Percentiles rank a stretch among this genome's conserved stretches.
phyloP scores from a whole-genome alignment of 2,329 filamentous ascomycete species.

The Ceratocystis lukuohia region DNA sequence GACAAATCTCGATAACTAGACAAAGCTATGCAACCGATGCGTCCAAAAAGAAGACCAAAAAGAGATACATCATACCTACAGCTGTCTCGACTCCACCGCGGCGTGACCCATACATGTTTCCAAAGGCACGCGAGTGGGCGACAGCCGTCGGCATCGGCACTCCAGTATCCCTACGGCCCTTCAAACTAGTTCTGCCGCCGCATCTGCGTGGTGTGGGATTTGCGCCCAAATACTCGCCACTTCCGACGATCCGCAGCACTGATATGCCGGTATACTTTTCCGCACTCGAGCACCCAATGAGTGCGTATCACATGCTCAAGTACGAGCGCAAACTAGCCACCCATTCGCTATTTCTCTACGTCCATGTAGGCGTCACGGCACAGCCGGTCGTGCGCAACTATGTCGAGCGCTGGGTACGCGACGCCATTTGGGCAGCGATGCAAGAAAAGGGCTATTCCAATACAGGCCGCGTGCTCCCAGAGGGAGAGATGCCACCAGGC shows the following conservation, averaged over 20 bases:
- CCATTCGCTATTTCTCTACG: constrained; percentile 19
- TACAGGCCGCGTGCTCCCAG: constrained; percentile 15
- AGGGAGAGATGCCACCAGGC: neutral
- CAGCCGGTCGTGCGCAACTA: constrained; percentile 18
- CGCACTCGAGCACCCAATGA: constrained; percentile 15
- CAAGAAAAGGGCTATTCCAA: constrained; percentile 16
- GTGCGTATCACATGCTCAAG: constrained; percentile 17
- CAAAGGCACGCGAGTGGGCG: constrained; percentile 12
- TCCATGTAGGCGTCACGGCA: constrained; percentile 14
- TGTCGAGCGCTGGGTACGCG: constrained; percentile 18
- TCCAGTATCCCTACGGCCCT: neutral
- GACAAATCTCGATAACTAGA: neutral
- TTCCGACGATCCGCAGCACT: constrained; percentile 10
- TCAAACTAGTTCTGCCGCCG: constrained; percentile 6
- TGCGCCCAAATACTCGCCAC: constrained; percentile 11
- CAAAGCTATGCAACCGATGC: neutral
- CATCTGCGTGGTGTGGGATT: constrained; percentile 6
- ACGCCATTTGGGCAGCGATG: constrained; percentile 16
- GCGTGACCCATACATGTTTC: constrained; percentile 11
- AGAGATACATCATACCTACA: neutral
- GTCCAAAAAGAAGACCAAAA: neutral
- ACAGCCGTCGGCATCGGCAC: neutral
- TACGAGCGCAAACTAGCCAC: constrained; percentile 17
- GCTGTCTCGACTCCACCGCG: neutral
- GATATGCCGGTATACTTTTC: constrained; percentile 18